Conservation (phyloP, 192 early-diverging fungal species). For the Backusella westeae region DNA sequence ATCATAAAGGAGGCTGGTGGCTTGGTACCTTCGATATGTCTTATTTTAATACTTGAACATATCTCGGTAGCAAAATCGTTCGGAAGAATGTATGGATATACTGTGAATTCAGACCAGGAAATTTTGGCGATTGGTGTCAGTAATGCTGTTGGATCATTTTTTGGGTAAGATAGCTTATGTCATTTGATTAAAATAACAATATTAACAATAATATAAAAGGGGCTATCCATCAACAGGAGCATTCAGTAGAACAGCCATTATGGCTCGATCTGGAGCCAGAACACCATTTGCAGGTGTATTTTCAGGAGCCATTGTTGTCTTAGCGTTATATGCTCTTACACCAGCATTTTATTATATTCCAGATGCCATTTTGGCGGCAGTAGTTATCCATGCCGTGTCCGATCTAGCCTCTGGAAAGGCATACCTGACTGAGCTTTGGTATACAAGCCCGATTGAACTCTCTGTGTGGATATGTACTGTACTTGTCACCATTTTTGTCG, state of each 20-base stretch:
- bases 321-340: conserved; percentile 76
- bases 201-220: conserved; percentile 35
- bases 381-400: conserved; percentile 73
- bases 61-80: conserved; percentile 88
- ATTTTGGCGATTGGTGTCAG: conserved; percentile 81
- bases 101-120: conserved; percentile 79
- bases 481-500: conserved; percentile 59
- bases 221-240: conserved; percentile 89
- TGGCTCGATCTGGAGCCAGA: conserved; percentile 76
- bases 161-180: conserved; percentile 44
- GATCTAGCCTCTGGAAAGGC: conserved; percentile 65
- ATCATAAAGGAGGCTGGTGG: conserved; percentile 51
- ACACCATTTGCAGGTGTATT: conserved; percentile 76
- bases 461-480: conserved; percentile 46
- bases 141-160: conserved; percentile 85
- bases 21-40: conserved; percentile 59
- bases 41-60: conserved; percentile 87
- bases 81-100: conserved; percentile 83
- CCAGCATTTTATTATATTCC: conserved; percentile 84
- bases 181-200: background rate
- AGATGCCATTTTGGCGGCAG: conserved; percentile 70
- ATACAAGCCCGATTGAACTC: conserved; percentile 45
- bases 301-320: conserved; percentile 67
- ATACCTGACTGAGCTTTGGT: conserved; percentile 59
- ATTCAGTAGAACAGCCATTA: conserved; percentile 88